Percentiles rank a stretch among this genome's conserved stretches.
Conservation (phyloP, 2,329 filamentous ascomycete species). For the Aspergillus flavus region DNA sequence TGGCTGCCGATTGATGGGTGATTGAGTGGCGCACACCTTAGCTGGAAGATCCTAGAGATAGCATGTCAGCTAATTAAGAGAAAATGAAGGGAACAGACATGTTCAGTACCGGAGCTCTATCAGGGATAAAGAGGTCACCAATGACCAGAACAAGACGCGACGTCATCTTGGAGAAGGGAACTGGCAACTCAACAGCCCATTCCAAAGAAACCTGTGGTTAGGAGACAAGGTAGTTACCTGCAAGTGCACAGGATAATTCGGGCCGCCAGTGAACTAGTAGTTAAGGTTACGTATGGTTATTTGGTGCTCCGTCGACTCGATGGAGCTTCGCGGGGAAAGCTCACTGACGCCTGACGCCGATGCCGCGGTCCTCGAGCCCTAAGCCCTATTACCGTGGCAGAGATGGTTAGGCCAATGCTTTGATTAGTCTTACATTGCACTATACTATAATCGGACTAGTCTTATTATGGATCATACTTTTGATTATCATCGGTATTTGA, state of each 20-base stretch:
- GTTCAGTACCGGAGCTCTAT: conserved; percentile 71
- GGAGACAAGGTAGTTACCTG: conserved; percentile 3
- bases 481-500: neutral
- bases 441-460: neutral
- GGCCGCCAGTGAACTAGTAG: conserved; percentile 11
- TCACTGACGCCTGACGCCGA: conserved; percentile 9
- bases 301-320: conserved; percentile 11
- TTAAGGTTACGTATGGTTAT: conserved; percentile 15
- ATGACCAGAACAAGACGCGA: conserved; percentile 89
- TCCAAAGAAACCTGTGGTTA: conserved; percentile 16
- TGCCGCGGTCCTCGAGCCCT: conserved; percentile 14
- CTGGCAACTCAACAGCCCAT: conserved; percentile 32
- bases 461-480: neutral
- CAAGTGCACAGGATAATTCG: neutral
- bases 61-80: conserved; percentile 18
- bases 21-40: conserved; percentile 62
- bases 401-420: neutral
- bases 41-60: conserved; percentile 71
- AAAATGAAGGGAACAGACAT: conserved; percentile 18
- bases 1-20: neutral
- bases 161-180: conserved; percentile 58
- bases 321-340: conserved; percentile 27
- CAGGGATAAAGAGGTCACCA: conserved; percentile 91
- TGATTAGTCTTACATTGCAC: neutral
- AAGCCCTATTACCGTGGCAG: conserved; percentile 15